phyloP scores from a whole-genome alignment of 2,329 filamentous ascomycete genomes.

The Calonectria fujianensis region DNA sequence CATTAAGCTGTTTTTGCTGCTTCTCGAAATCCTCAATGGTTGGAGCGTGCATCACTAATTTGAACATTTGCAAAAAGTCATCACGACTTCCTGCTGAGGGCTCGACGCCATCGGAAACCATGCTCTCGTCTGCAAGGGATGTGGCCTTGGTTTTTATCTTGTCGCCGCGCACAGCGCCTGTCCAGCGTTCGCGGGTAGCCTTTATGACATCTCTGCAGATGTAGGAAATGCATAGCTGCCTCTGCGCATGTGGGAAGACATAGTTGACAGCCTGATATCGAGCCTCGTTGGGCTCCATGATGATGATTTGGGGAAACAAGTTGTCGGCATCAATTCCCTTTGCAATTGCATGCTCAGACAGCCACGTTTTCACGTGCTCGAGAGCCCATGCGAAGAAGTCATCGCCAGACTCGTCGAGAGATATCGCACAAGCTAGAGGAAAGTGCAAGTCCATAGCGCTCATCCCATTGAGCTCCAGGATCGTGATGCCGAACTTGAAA shows the following conservation, averaged over 20 bases:
- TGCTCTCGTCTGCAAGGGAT: neutral
- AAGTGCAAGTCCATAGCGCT: neutral
- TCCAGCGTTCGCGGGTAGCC: neutral
- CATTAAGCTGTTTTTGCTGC: neutral
- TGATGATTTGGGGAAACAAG: neutral
- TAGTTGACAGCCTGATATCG: neutral
- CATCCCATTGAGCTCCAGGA: conserved; percentile 18
- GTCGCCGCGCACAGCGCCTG: neutral
- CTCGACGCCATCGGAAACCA: neutral
- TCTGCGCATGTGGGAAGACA: conserved; percentile 1
- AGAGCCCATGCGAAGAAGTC: conserved; percentile 7
- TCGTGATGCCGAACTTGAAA: conserved; percentile 1
- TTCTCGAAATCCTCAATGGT: neutral
- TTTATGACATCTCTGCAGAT: neutral
- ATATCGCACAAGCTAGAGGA: neutral
- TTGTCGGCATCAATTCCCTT: neutral
- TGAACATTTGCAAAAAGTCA: neutral
- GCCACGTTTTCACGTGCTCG: neutral
- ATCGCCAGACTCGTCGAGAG: neutral
- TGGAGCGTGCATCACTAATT: neutral
- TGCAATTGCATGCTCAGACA: neutral
- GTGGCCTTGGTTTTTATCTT: neutral
- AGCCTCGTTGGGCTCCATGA: neutral
- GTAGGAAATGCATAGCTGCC: neutral
- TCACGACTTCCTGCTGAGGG: neutral